These are phyloP conservation scores for Hanseniaspora lachancei DNA, from an alignment of 805 yeast species.

Conservation along the genomic window DNA sequence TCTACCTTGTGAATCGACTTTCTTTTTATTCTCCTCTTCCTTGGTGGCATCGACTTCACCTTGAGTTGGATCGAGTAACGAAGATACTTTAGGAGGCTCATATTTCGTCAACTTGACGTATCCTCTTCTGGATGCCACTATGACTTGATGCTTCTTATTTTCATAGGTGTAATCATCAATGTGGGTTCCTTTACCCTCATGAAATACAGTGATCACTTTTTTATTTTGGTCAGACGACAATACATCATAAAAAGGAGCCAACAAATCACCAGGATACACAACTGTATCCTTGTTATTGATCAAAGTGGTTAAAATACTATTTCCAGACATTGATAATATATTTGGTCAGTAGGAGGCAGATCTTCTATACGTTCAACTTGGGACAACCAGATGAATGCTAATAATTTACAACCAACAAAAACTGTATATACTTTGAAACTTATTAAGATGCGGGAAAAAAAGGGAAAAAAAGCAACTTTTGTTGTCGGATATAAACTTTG, in stretches of 20 bases:
- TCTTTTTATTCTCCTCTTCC: background rate
- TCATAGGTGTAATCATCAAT: slow-evolving; percentile 34
- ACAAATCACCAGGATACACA: slow-evolving; percentile 72
- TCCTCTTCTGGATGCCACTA: slow-evolving; percentile 54
- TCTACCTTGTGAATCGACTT: slow-evolving; percentile 10
- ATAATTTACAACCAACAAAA: background rate
- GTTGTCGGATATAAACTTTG: background rate
- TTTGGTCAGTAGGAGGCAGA: background rate
- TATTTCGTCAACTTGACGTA: slow-evolving; percentile 28
- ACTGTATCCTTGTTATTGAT: background rate
- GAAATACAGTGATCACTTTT: slow-evolving; percentile 33
- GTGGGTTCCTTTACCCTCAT: slow-evolving; percentile 55
- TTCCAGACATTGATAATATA: background rate
- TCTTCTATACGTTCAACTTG: too few relatives aligned
- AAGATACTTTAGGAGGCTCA: slow-evolving; percentile 16
- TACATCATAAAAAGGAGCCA: slow-evolving; percentile 43
- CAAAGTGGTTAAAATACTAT: background rate
- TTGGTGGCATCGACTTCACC: slow-evolving; percentile 12
- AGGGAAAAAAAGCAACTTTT: background rate
- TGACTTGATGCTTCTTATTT: slow-evolving; percentile 28
- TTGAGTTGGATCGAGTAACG: slow-evolving; percentile 8
- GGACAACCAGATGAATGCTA: too few relatives aligned
- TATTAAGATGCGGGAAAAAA: background rate
- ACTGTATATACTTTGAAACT: background rate
- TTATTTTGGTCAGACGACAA: slow-evolving; percentile 1